Evolutionary conservation across 805 yeast species (phyloP), one percentile per base, ranked within the genome.

Genomic region (Zygoascus flipseniorum): DNA sequence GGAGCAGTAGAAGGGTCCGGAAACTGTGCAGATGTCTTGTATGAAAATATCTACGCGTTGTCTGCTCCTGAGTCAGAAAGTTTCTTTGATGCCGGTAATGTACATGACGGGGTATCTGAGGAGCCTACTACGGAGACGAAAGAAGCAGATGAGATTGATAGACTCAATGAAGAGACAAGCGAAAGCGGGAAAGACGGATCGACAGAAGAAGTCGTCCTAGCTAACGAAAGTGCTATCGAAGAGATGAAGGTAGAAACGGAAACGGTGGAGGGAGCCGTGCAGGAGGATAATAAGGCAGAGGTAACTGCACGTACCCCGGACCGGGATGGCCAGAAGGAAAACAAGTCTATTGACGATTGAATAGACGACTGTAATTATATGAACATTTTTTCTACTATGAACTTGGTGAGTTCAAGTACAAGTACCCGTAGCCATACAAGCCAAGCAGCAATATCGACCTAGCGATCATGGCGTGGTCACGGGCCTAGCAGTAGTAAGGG

Each of bases 1-100:
- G 74, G 77, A 50, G 81, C 78, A 52, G 62, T 81, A 9, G 76
- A 78, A 28, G 67, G 62, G 2, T 41, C 62, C 11, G 64, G 58
- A 28, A 59, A 56, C 43, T 50, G 57, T 14, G 55, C 54, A 2
- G 54, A 60, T 50, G 59, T 58, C 6, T 28, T 60, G 19, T 43
- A 47, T 51, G 61, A 56, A 41, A 60, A 56, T 44, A 55, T 58
- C 8, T 43, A 54, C 8, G 58, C 60, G 6, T 52, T 60, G 53
- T 52, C 47, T 13, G 57, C 55, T 6, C 59, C 58, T 10, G 60
- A 56, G 31, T 49, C 35, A 20, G 48, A 43, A 14, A 32, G 45
- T 11, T 16, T 49, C 16, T 31, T 31, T 41, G 45, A 39, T 43
- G 46, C 46, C 3, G 39, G 47, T 31, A 47, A 46, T 26, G 50